These are phyloP conservation scores for Hordeum marinum DNA, from an alignment of 176 grass and related monocot genomes.

Conservation along the genomic window DNA sequence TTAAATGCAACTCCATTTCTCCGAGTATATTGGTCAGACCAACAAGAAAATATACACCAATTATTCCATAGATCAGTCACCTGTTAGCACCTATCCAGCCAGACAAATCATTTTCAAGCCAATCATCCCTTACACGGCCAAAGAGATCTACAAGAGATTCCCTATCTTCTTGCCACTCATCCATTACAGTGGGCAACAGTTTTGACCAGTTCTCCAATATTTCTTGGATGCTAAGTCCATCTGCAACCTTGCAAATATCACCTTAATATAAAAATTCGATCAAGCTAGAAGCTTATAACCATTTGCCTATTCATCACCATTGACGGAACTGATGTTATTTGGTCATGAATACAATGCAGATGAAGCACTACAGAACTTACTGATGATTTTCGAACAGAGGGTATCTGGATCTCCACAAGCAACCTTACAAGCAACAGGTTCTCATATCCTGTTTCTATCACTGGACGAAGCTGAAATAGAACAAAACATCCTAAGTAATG, in stretches of 20 bases:
- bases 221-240: conserved; percentile 61
- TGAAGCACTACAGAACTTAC: conserved; percentile 35
- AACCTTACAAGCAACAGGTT: conserved; percentile 94
- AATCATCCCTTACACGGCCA: conserved; percentile 81
- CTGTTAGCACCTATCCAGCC: conserved; percentile 93
- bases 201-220: conserved; percentile 75
- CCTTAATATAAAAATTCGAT: conserved; percentile 24
- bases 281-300: conserved; percentile 14
- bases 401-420: conserved; percentile 65
- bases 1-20: conserved; percentile 5
- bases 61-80: conserved; percentile 26
- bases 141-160: conserved; percentile 78
- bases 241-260: conserved; percentile 74
- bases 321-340: neutral
- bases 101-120: conserved; percentile 90
- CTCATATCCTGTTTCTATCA: conserved; percentile 95
- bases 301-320: neutral
- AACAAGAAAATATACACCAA: neutral
- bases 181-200: conserved; percentile 72
- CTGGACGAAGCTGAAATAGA: conserved; percentile 72
- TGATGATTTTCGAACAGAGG: conserved; percentile 64
- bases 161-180: conserved; percentile 80
- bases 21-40: neutral
- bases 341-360: neutral
- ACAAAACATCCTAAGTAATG: neutral